phyloP scores from a whole-genome alignment of 257 asterid species.

The Nyctanthes arbortristis region DNA sequence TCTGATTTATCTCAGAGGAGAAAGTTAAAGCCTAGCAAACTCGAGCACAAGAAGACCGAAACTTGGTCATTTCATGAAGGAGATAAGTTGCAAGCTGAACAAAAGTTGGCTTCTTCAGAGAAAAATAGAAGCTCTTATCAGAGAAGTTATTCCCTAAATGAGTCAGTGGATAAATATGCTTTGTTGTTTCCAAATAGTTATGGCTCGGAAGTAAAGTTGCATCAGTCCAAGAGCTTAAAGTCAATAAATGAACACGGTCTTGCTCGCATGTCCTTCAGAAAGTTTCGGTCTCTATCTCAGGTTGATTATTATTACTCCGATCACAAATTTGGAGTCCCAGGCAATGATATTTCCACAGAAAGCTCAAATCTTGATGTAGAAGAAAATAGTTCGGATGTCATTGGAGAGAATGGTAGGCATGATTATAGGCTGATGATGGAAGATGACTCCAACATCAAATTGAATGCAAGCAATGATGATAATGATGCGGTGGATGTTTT shows the following conservation, averaged over 20 bases:
- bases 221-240: conserved; percentile 63
- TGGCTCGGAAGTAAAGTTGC: conserved; percentile 33
- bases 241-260: conserved; percentile 44
- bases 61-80: conserved; percentile 52
- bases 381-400: conserved; percentile 20
- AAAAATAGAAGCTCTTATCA: conserved; percentile 18
- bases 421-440: conserved; percentile 20
- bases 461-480: conserved; percentile 12
- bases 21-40: conserved; percentile 57
- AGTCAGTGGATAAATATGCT: conserved; percentile 58
- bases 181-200: conserved; percentile 44
- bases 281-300: conserved; percentile 55
- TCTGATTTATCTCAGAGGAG: conserved; percentile 29
- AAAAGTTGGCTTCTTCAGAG: conserved; percentile 17
- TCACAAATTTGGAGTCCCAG: conserved; percentile 25
- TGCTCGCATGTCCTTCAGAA: conserved; percentile 37
- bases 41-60: conserved; percentile 69
- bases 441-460: conserved; percentile 5
- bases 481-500: conserved; percentile 20
- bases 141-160: conserved; percentile 62
- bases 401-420: conserved; percentile 19
- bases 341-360: conserved; percentile 30
- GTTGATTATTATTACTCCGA: conserved; percentile 42
- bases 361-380: conserved; percentile 19
- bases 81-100: conserved; percentile 24